These are phyloP conservation scores for Talaromyces albobiverticillius DNA, from an alignment of 2,329 filamentous ascomycete genomes.

Conservation along the genomic window DNA sequence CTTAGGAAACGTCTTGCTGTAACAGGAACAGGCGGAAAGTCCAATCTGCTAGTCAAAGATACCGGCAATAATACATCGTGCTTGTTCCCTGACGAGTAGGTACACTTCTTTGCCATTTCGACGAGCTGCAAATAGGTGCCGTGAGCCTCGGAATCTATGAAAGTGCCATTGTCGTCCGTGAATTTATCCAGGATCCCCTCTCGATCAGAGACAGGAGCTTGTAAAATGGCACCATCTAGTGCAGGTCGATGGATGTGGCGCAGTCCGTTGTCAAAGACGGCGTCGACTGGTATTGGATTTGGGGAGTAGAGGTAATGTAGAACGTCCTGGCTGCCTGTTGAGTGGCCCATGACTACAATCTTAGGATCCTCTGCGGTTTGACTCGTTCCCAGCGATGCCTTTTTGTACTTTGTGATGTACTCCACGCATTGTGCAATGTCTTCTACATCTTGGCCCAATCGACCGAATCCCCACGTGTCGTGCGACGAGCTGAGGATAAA, in stretches of 20 bases:
- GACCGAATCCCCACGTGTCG: slow-evolving; percentile 53
- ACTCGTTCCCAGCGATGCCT: slow-evolving; percentile 11
- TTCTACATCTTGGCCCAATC: slow-evolving; percentile 52
- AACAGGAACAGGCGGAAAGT: slow-evolving; percentile 42
- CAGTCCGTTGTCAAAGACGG: slow-evolving; percentile 26
- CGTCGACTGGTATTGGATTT: slow-evolving; percentile 34
- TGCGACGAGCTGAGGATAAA: slow-evolving; percentile 53
- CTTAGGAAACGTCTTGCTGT: slow-evolving; percentile 59
- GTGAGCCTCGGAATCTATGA: slow-evolving; percentile 14
- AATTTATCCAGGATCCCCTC: slow-evolving; percentile 53
- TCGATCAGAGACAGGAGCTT: slow-evolving; percentile 76
- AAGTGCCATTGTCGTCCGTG: slow-evolving; percentile 18
- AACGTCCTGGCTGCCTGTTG: slow-evolving; percentile 66
- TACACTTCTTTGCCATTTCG: slow-evolving; percentile 27
- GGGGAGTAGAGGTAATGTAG: slow-evolving; percentile 59
- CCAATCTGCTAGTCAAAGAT: slow-evolving; percentile 30
- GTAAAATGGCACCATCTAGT: slow-evolving; percentile 74
- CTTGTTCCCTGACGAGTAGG: slow-evolving; percentile 17
- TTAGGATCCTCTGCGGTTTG: slow-evolving; percentile 36
- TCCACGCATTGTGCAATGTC: slow-evolving; percentile 53
- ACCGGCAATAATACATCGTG: slow-evolving; percentile 33
- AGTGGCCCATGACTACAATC: slow-evolving; percentile 67
- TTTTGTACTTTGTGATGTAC: slow-evolving; percentile 46
- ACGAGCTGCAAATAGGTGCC: slow-evolving; percentile 34
- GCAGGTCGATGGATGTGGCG: slow-evolving; percentile 43